Evolutionary conservation across 768 basidiomycete species (phyloP).

Genomic region (Tylopilus balloui): DNA sequence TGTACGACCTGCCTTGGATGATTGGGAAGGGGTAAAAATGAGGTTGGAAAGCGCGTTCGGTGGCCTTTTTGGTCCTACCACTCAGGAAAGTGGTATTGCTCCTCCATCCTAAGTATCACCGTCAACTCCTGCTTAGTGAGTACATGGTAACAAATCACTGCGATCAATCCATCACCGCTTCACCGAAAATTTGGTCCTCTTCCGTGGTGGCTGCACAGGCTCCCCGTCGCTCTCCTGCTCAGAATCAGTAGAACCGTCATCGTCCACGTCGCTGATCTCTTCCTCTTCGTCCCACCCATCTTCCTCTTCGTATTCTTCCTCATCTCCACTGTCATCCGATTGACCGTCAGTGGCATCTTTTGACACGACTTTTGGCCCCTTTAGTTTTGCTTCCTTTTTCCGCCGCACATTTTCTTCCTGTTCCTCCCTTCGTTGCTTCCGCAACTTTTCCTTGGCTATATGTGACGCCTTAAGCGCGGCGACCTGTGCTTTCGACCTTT

Average conservation of each 20-base stretch:
- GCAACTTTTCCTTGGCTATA: slow-evolving; percentile 69
- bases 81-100: slow-evolving; percentile 16
- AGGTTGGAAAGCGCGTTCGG: slow-evolving; percentile 57
- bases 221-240: slow-evolving; percentile 48
- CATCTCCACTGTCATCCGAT: slow-evolving; percentile 41
- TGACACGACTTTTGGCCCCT: slow-evolving; percentile 22
- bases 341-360: slow-evolving; percentile 37
- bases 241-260: slow-evolving; percentile 37
- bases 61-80: slow-evolving; percentile 28
- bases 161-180: slow-evolving; percentile 38
- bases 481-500: slow-evolving; percentile 80
- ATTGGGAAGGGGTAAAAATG: slow-evolving; percentile 90
- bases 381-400: slow-evolving; percentile 54
- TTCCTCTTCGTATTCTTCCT: slow-evolving; percentile 34
- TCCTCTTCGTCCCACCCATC: slow-evolving; percentile 57
- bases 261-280: slow-evolving; percentile 56
- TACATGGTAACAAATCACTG: slow-evolving; percentile 12
- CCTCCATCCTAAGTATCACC: slow-evolving; percentile 14
- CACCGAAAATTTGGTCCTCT: slow-evolving; percentile 50
- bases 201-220: slow-evolving; percentile 44
- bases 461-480: slow-evolving; percentile 66
- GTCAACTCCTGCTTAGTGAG: slow-evolving; percentile 2
- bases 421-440: slow-evolving; percentile 77
- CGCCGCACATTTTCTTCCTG: slow-evolving; percentile 88
- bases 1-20: slow-evolving; percentile 90